A percentile compares a stretch with the other conserved stretches of the same genome.
These are phyloP conservation scores for Fraxinus pennsylvanica DNA, from an alignment of 257 asterid genomes.

Conservation along the genomic window DNA sequence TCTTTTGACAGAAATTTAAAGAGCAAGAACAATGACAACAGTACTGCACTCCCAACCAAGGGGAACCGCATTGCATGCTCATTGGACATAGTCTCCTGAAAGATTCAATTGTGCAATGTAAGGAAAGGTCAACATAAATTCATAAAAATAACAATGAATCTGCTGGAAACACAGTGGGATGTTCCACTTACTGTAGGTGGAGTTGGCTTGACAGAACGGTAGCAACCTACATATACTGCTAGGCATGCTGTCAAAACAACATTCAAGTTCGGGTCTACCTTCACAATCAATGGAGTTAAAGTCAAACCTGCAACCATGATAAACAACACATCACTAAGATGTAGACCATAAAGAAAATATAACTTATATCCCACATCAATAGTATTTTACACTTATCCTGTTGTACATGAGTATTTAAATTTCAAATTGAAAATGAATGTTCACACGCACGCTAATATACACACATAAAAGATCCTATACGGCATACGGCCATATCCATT, in stretches of 20 bases:
- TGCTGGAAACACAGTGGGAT: constrained; percentile 1
- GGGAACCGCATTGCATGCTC: constrained; percentile 99
- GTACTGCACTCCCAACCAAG: constrained; percentile 94
- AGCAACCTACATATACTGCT: constrained; percentile 86
- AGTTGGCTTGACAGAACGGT: constrained; percentile 86
- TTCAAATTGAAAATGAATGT: neutral
- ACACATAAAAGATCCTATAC: neutral
- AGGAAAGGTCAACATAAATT: neutral
- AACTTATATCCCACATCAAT: neutral
- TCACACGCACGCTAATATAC: neutral
- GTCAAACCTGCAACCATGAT: constrained; percentile 63
- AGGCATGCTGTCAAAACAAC: constrained; percentile 87
- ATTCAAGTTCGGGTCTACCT: constrained; percentile 87
- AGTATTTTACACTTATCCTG: neutral
- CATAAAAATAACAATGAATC: constrained; percentile 5
- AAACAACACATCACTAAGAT: constrained; percentile 11
- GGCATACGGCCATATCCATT: neutral
- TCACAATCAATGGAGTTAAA: constrained; percentile 85
- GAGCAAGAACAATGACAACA: constrained; percentile 87
- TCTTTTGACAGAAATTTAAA: constrained; percentile 93
- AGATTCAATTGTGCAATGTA: constrained; percentile 15
- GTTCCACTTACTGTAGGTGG: constrained; percentile 78
- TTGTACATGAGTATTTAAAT: neutral
- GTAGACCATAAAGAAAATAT: constrained; percentile 7
- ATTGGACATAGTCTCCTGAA: constrained; percentile 94